Evolutionary conservation across 2,329 filamentous ascomycete species (phyloP).

Genomic region (Thielaviopsis euricoi): DNA sequence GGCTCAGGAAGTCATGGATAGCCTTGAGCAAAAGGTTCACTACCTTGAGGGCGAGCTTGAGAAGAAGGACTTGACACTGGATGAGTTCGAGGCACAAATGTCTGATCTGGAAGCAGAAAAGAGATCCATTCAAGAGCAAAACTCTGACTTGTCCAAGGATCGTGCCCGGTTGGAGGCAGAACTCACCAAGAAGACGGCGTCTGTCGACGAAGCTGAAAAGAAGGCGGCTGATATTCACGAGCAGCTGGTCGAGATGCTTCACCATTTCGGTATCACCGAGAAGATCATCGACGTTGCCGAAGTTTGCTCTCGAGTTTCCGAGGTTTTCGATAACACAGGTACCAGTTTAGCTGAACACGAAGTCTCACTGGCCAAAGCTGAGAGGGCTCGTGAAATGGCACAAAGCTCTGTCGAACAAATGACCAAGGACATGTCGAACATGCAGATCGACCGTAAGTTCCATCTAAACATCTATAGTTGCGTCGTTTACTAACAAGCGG

Average conservation of each 20-base stretch:
- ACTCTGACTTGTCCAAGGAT: neutral
- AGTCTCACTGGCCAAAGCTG: neutral
- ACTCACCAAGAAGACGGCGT: neutral
- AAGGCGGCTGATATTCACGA: neutral
- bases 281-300: neutral
- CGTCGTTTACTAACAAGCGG: neutral
- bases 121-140: neutral
- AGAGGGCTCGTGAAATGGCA: neutral
- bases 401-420: neutral
- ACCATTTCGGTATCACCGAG: neutral
- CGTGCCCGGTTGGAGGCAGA: neutral
- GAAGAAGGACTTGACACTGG: conserved; percentile 2
- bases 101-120: neutral
- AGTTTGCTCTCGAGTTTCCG: neutral
- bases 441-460: conserved; percentile 2
- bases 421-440: neutral
- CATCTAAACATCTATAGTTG: neutral
- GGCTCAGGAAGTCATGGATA: conserved; percentile 2
- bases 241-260: neutral
- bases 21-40: conserved; percentile 8
- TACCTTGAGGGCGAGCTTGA: conserved; percentile 1
- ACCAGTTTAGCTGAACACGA: neutral
- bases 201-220: neutral
- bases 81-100: neutral
- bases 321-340: neutral